A percentile compares a stretch with the other conserved stretches of the same genome.
These are phyloP conservation scores for Passalora sequoiae DNA, from an alignment of 2,329 filamentous ascomycete species.

Conservation along the genomic window DNA sequence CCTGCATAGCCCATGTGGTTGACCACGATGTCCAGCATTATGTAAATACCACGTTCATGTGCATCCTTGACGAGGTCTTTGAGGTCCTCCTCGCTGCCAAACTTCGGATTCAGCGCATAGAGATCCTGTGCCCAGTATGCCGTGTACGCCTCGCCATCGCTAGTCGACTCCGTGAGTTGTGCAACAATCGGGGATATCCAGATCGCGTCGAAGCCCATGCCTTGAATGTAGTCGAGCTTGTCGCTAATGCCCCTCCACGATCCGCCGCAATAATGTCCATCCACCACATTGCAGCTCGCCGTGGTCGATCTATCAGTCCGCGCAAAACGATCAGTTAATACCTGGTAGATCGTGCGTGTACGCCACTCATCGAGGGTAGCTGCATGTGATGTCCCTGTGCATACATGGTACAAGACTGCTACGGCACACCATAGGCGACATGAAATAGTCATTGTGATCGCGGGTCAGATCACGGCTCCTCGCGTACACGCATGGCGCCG, in stretches of 20 bases:
- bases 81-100: constrained; percentile 57
- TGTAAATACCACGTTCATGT: constrained; percentile 52
- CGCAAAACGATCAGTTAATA: constrained; percentile 38
- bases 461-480: constrained; percentile 1
- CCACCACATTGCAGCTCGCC: constrained; percentile 24
- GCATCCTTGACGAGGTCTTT: constrained; percentile 52
- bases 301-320: constrained; percentile 24
- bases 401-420: constrained; percentile 1
- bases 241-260: constrained; percentile 41
- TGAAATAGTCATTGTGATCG: constrained; percentile 4
- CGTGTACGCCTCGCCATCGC: constrained; percentile 44
- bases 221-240: constrained; percentile 42
- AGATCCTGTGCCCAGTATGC: constrained; percentile 52
- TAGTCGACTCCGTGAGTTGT: constrained; percentile 39
- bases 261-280: constrained; percentile 35
- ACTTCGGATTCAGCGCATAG: constrained; percentile 53
- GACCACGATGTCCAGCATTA: constrained; percentile 58
- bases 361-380: constrained; percentile 37
- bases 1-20: constrained; percentile 52
- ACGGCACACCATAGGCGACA: neutral
- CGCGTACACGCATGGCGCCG: constrained; percentile 5
- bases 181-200: constrained; percentile 47
- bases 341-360: constrained; percentile 37
- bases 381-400: constrained; percentile 11
- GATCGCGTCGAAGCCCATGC: constrained; percentile 41